Evolutionary conservation across 2,329 filamentous ascomycete species (phyloP), one percentile per base, ranked within the genome.

Genomic region (Claviceps sp.): DNA sequence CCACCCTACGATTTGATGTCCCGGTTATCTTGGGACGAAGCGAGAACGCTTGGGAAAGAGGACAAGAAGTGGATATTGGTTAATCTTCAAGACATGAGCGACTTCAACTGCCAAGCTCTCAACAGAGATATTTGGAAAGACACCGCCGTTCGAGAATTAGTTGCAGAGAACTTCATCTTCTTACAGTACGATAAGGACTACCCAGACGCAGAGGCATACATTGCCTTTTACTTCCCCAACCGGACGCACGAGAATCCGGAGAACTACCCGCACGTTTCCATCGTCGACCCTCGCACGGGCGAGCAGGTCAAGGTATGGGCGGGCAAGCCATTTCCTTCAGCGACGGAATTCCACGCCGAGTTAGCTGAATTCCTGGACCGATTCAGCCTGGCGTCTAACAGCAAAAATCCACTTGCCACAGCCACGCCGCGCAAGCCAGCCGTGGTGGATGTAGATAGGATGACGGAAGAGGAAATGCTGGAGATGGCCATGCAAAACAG

Each of bases 71-170:
- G 93, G 93, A 79, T 98, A 47, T 69, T 98, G 59, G 88, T 96
- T 55, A 97, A 98, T 64, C 82, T 98, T 16, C 93, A 98, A 68
- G 90, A 98, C 64, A 81, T 87, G 57, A 86, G 86, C 38, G 83
- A 95, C 61, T 98, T 98, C 66, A 86, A 93, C 66, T 98, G 93
- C 66, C 93, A 98, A 65, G 79, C 87, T 2, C 73, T 98, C 17
- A 98, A 98, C 64, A 80, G 93, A 45, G 93, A 98, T 64, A 82
- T 97, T 50, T 98, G 93, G 93, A 96, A 96, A 69, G 86, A 96
- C 59, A 68, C 78, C 17, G 77, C 82, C 2, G 81, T 98, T 52
- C 80, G 79, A 60, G 81, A 86, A n/a, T 80, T 94, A 1, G 76
- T 98, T 34, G 79, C 79, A 60, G 91, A 96, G 64, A 90, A 94